Percentiles rank a stretch among this genome's conserved stretches.
Evolutionary conservation across 2,329 filamentous ascomycete species (phyloP).

Genomic region (Ophiocordyceps australis): DNA sequence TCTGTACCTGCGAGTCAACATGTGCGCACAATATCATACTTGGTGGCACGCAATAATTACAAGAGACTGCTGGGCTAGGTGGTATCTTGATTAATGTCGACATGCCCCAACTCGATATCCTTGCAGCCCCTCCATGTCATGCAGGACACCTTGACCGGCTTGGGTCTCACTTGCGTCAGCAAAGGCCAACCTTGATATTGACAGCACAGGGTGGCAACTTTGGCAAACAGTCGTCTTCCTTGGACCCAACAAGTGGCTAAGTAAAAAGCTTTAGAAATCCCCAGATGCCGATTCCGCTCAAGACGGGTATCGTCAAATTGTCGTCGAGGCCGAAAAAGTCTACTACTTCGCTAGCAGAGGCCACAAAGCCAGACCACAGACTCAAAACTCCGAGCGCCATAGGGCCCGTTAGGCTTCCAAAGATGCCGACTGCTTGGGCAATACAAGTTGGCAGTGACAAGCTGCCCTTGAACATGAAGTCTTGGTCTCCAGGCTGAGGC

Average conservation of each 20-base stretch:
- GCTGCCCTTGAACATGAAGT: conserved; percentile 59
- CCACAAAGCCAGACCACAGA: conserved; percentile 73
- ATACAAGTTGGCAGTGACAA: conserved; percentile 49
- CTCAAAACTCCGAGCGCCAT: conserved; percentile 67
- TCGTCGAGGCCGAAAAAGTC: conserved; percentile 93
- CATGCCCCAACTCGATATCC: too few species aligned
- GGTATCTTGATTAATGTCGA: too few species aligned
- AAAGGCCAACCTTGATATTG: too few species aligned
- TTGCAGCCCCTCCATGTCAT: too few species aligned
- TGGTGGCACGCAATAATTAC: too few species aligned
- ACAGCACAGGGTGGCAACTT: too few species aligned
- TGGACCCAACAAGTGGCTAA: conserved; percentile 12
- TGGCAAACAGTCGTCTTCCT: too few species aligned
- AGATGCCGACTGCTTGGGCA: conserved; percentile 42
- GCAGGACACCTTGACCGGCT: too few species aligned
- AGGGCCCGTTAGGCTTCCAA: conserved; percentile 39
- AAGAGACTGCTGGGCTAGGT: too few species aligned
- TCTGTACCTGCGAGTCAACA: too few species aligned
- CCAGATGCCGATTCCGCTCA: conserved; percentile 81
- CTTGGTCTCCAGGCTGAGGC: conserved; percentile 49
- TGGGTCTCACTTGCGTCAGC: too few species aligned
- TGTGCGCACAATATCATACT: too few species aligned
- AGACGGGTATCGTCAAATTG: conserved; percentile 86
- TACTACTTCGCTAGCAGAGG: conserved; percentile 74
- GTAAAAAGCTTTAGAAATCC: conserved; percentile 81